Conservation (phyloP, 208 protist species). For the Wallacemonas collosoma region DNA sequence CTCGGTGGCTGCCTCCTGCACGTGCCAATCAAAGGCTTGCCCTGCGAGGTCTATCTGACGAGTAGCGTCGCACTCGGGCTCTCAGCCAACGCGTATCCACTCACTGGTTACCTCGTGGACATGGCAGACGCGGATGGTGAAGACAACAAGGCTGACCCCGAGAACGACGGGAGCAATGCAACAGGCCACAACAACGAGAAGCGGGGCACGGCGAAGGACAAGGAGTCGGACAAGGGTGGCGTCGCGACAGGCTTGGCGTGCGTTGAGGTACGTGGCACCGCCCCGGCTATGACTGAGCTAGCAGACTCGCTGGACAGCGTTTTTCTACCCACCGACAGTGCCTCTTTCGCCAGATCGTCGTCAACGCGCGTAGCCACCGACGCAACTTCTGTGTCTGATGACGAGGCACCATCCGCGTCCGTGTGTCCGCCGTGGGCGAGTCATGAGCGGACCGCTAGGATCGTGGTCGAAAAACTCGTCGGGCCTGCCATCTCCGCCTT, state of each 20-base stretch:
- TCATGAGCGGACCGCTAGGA: conserved; percentile 11
- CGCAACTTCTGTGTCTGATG: neutral
- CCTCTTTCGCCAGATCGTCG: neutral
- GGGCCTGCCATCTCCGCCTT: conserved; percentile 27
- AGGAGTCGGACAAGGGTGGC: neutral
- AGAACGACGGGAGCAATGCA: neutral
- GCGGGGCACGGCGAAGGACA: conserved; percentile 13
- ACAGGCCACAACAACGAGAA: neutral
- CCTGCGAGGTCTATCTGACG: neutral
- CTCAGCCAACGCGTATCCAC: conserved; percentile 7
- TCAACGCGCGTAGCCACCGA: neutral
- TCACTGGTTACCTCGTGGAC: conserved; percentile 8
- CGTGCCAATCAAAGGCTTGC: conserved; percentile 12
- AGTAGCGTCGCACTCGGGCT: neutral
- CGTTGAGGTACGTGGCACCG: conserved; percentile 12
- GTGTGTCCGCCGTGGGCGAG: neutral
- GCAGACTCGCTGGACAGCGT: conserved; percentile 1
- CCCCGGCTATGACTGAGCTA: neutral
- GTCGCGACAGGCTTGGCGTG: conserved; percentile 22
- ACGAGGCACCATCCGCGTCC: conserved; percentile 4
- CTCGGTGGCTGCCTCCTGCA: conserved; percentile 33
- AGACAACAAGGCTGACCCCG: neutral
- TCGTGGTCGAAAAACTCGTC: conserved; percentile 31
- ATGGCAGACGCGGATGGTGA: neutral
- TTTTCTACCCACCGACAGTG: conserved; percentile 11